These are phyloP conservation scores for Yamadazyma akitaensis DNA, from an alignment of 805 yeast genomes.

Conservation along the genomic window DNA sequence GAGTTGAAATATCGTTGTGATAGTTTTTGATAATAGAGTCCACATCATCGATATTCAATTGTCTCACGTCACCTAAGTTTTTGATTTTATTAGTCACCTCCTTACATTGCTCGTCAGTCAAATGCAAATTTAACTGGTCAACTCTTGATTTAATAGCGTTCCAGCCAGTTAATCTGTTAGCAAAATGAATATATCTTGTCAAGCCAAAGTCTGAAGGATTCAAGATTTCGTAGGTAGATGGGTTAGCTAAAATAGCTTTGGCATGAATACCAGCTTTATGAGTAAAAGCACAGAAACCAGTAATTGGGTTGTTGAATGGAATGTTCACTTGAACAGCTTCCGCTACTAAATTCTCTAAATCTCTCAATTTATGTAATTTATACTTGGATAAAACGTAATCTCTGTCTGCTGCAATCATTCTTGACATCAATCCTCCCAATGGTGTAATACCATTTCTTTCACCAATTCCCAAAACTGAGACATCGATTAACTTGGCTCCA, in stretches of 20 bases:
- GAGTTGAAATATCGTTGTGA: slow-evolving; percentile 43
- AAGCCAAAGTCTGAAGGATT: slow-evolving; percentile 58
- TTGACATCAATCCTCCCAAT: slow-evolving; percentile 59
- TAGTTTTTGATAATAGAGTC: slow-evolving; percentile 56
- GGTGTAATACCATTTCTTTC: slow-evolving; percentile 65
- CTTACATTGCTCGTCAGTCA: slow-evolving; percentile 56
- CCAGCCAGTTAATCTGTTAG: slow-evolving; percentile 62
- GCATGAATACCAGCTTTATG: slow-evolving; percentile 66
- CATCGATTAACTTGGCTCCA: slow-evolving; percentile 58
- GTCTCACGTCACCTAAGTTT: slow-evolving; percentile 58
- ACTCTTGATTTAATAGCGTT: slow-evolving; percentile 60
- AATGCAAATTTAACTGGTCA: slow-evolving; percentile 54
- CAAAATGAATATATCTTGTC: slow-evolving; percentile 60
- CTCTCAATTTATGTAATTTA: slow-evolving; percentile 53
- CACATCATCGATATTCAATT: slow-evolving; percentile 57
- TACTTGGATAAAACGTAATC: slow-evolving; percentile 58
- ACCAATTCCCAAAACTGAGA: slow-evolving; percentile 59
- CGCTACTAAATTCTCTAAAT: slow-evolving; percentile 56
- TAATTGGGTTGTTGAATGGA: slow-evolving; percentile 61
- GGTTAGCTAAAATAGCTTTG: slow-evolving; percentile 59
- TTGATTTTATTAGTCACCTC: slow-evolving; percentile 54
- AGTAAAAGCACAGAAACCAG: slow-evolving; percentile 63
- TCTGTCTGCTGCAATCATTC: slow-evolving; percentile 61
- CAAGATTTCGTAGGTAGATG: slow-evolving; percentile 60
- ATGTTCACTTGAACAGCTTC: slow-evolving; percentile 57